Evolutionary conservation across 805 yeast species (phyloP).

Genomic region (Komagataella kurtzmanii): DNA sequence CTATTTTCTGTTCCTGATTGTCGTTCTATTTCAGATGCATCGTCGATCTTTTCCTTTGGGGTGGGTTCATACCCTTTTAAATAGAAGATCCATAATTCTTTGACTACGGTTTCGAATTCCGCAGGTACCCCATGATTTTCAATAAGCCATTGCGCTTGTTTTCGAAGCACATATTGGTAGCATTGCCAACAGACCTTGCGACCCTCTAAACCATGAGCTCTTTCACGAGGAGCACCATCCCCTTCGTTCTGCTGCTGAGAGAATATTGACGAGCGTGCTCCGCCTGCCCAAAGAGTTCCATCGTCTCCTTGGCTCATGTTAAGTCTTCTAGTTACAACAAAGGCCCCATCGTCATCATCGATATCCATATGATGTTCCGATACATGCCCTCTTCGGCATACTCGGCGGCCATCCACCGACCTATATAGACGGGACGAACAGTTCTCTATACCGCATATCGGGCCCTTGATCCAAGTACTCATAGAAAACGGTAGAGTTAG

Average conservation of each 20-base stretch:
- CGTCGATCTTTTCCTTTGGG: conserved; percentile 9
- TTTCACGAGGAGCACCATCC: not conserved
- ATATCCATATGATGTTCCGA: conserved; percentile 67
- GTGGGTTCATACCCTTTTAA: conserved; percentile 2
- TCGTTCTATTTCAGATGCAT: conserved; percentile 14
- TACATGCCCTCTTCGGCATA: conserved; percentile 89
- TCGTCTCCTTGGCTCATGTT: conserved; percentile 29
- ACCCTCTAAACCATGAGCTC: conserved; percentile 1
- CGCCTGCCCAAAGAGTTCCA: conserved; percentile 11
- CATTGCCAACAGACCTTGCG: conserved; percentile 7
- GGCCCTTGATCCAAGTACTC: conserved; percentile 50
- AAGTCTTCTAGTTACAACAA: conserved; percentile 41
- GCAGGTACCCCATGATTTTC: conserved; percentile 10
- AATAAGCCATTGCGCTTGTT: conserved; percentile 30
- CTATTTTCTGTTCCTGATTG: not conserved
- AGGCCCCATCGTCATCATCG: conserved; percentile 56
- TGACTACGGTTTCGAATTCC: conserved; percentile 15
- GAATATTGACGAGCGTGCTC: conserved; percentile 3
- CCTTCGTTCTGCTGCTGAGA: conserved; percentile 1
- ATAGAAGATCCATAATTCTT: conserved; percentile 19
- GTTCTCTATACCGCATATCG: conserved; percentile 80
- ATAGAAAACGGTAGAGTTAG: not conserved
- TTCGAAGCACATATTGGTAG: conserved; percentile 25
- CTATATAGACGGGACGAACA: conserved; percentile 74
- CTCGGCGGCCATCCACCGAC: conserved; percentile 58